Evolutionary conservation across 164 flowering plant genomes (phyloP), one percentile per base, ranked within the genome.

Genomic region (Kingdonia uniflora): DNA sequence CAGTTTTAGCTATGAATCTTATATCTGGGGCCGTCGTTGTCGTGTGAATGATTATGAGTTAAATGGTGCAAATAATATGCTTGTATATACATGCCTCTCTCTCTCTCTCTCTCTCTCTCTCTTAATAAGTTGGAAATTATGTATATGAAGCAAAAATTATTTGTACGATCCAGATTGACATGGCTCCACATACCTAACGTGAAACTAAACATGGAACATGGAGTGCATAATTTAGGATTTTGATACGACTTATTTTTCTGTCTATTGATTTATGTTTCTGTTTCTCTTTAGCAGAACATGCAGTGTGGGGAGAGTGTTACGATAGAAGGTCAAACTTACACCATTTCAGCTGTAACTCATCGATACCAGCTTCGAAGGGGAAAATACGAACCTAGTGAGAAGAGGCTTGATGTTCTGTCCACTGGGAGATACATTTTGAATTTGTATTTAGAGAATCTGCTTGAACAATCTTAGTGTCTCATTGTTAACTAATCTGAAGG

Each of bases 271-370:
- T 29, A 29, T 29, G 35, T 3, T n/a, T 43, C 26, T 13, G 37
- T 46, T 33, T 60, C 42, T 42, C 26, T 17, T 65, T 55, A 16
- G 51, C 85, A 90, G 94, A 82, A 90, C 64, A 49, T 86, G 74
- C 97, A 90, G 29, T 80, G 94, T 69, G 97, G 95, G 23, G 97
- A 90, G 56, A 79, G 74, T 57, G 94, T 90, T 56, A 84, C 84
- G 24, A 83, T 84, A 50, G 97, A 85, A 71, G 97, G 87, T 61
- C 88, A 78, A 56, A 59, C 77, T 16, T 91, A 91, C 55, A 91
- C 84, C 0, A 71, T 91, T 60, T 83, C 87, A 26, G 79, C 97
- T 58, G 92, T 87, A 42, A 91, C 87, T 52, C 87, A 85, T 47
- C 81, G 95, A 1, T 87, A 87, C 71, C 85, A 84, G 72, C 96